Evolutionary conservation across 139 green algal species (phyloP).

Genomic region (Chlamydomonas sphaeroides): DNA sequence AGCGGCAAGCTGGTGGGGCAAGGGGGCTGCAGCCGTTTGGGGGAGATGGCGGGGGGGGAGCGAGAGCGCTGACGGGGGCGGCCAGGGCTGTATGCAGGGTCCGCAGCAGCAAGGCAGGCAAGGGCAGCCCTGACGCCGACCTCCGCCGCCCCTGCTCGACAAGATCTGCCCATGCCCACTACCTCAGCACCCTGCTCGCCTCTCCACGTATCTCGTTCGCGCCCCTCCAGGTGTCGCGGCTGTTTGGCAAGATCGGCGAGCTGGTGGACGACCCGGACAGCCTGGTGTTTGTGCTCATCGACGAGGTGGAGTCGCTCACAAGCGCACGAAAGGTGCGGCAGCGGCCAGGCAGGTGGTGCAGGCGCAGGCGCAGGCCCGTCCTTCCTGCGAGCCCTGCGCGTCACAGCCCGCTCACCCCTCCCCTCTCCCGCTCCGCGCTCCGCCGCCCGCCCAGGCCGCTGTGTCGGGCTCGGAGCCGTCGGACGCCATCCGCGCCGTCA

Average conservation of each 20-base stretch:
- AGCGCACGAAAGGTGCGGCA: slow-evolving; percentile 69
- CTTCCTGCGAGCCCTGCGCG: not conserved
- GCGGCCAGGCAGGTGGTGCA: not conserved
- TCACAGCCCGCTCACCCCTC: too few relatives aligned
- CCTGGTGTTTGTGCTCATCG: slow-evolving; percentile 97
- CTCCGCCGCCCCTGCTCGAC: too few relatives aligned
- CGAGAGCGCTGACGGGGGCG: too few relatives aligned
- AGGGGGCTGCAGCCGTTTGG: too few relatives aligned
- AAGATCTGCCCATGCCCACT: too few relatives aligned
- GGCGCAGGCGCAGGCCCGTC: not conserved
- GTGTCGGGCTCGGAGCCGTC: slow-evolving; percentile 84
- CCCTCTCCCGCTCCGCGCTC: not conserved
- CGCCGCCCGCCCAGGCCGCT: slow-evolving; percentile 57
- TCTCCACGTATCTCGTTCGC: not conserved
- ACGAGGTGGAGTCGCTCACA: slow-evolving; percentile 91
- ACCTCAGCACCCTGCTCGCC: not conserved
- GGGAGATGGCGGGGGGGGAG: too few relatives aligned
- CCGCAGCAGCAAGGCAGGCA: too few relatives aligned
- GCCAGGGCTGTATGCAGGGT: too few relatives aligned
- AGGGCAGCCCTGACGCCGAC: too few relatives aligned
- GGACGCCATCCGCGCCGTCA: slow-evolving; percentile 94
- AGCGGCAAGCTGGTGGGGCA: slow-evolving; percentile 86
- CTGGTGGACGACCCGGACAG: slow-evolving; percentile 85
- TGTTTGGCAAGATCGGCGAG: slow-evolving; percentile 90
- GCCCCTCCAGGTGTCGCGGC: slow-evolving; percentile 51